Percentiles rank a stretch among this genome's conserved stretches.
These are phyloP conservation scores for Backusella liffmaniae DNA, from an alignment of 192 early-diverging fungal genomes.

Conservation along the genomic window DNA sequence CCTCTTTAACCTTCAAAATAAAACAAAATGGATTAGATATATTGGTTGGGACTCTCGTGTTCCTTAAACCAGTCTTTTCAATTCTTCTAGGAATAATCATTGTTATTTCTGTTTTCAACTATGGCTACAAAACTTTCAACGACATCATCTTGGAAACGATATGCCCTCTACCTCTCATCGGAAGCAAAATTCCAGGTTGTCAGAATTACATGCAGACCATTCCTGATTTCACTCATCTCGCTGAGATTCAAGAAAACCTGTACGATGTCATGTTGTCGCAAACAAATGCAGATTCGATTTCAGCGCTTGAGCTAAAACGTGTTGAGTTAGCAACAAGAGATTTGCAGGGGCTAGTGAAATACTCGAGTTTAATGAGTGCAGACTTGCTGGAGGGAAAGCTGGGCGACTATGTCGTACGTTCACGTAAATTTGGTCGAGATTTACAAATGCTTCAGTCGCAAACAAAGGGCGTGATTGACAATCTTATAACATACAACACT, in stretches of 20 bases:
- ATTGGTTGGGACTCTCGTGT: background rate
- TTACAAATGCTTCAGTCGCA: constrained; percentile 48
- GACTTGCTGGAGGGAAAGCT: constrained; percentile 38
- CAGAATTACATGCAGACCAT: constrained; percentile 19
- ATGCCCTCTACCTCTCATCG: background rate
- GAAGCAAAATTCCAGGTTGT: background rate
- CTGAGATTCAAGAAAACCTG: constrained; percentile 44
- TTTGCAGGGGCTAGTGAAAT: constrained; percentile 47
- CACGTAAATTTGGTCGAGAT: constrained; percentile 39
- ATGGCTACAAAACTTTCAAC: background rate
- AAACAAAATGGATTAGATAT: background rate
- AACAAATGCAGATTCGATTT: constrained; percentile 26
- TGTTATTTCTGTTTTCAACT: background rate
- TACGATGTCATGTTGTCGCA: constrained; percentile 42
- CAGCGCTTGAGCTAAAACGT: constrained; percentile 44
- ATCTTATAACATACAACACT: constrained; percentile 50
- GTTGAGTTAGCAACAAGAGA: constrained; percentile 51
- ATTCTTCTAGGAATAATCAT: background rate
- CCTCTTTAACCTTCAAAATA: background rate
- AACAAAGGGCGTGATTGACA: constrained; percentile 49
- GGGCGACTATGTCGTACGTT: constrained; percentile 36
- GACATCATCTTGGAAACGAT: background rate
- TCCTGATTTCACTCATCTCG: constrained; percentile 49
- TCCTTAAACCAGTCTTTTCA: background rate
- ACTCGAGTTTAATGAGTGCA: constrained; percentile 37